A percentile compares a stretch with the other conserved stretches of the same genome.
Conservation (phyloP, 1,284 basidiomycete species). For the Leucoagaricus sp. region DNA sequence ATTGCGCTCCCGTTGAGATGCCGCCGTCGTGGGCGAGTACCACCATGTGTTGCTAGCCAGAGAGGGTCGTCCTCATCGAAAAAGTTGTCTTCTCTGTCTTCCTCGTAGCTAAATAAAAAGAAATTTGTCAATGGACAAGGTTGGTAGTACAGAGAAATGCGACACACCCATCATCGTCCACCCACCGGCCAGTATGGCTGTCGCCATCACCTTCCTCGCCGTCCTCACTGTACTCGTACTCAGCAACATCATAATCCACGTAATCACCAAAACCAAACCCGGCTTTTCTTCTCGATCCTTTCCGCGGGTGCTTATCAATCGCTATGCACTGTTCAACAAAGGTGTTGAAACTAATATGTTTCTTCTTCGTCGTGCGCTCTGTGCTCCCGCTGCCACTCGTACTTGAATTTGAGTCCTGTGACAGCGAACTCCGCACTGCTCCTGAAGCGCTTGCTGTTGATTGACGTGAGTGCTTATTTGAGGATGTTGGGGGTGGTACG, state of each 20-base stretch:
- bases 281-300: conserved; percentile 20
- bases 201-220: conserved; percentile 2
- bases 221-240: conserved; percentile 15
- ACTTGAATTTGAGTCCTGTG: conserved; percentile 33
- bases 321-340: conserved; percentile 98
- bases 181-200: conserved; percentile 19
- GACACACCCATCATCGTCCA: conserved; percentile 64
- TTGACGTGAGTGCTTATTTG: conserved; percentile 20
- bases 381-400: conserved; percentile 26
- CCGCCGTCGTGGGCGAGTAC: conserved; percentile 24
- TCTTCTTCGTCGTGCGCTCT: conserved; percentile 41
- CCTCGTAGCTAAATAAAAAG: conserved; percentile 53
- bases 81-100: conserved; percentile 55
- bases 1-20: conserved; percentile 41
- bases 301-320: conserved; percentile 66
- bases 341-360: conserved; percentile 97
- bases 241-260: not conserved
- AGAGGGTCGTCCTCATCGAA: conserved; percentile 38
- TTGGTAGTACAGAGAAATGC: conserved; percentile 10
- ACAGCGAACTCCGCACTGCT: conserved; percentile 27
- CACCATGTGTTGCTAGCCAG: conserved; percentile 15
- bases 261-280: conserved; percentile 5
- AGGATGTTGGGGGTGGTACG: conserved; percentile 35
- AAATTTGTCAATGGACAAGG: conserved; percentile 2
- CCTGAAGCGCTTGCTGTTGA: conserved; percentile 20